phyloP scores from a whole-genome alignment of 2,329 filamentous ascomycete genomes.

The Phaeosphaeriaceae sp. region DNA sequence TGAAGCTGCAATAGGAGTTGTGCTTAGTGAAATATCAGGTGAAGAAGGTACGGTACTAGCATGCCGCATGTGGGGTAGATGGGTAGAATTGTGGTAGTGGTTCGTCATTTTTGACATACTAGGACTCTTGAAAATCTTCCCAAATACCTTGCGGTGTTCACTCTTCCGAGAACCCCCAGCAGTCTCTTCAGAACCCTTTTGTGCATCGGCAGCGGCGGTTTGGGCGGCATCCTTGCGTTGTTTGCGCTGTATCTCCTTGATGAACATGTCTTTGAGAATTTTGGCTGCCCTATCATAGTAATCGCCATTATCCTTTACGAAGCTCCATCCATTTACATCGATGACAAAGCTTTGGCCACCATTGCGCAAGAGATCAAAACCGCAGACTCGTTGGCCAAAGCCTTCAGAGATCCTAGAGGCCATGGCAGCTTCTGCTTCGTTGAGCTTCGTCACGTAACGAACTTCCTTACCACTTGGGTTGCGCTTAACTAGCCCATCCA shows the following conservation, averaged over 20 bases:
- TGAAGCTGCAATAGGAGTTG: slow-evolving; percentile 53
- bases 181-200: slow-evolving; percentile 26
- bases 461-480: slow-evolving; percentile 98
- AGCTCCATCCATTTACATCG: slow-evolving; percentile 99
- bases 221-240: slow-evolving; percentile 53
- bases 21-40: slow-evolving; percentile 53
- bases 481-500: slow-evolving; percentile 91
- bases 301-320: slow-evolving; percentile 98
- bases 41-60: slow-evolving; percentile 50
- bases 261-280: slow-evolving; percentile 87
- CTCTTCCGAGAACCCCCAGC: slow-evolving; percentile 39
- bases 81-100: slow-evolving; percentile 46
- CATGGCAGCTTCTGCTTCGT: slow-evolving; percentile 79
- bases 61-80: slow-evolving; percentile 45
- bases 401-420: slow-evolving; percentile 88
- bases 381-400: slow-evolving; percentile 94
- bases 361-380: slow-evolving; percentile 90
- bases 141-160: slow-evolving; percentile 56
- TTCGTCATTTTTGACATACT: slow-evolving; percentile 66
- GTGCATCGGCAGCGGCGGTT: slow-evolving; percentile 43
- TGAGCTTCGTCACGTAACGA: slow-evolving; percentile 88
- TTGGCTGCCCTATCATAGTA: slow-evolving; percentile 92
- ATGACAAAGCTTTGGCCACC: slow-evolving; percentile 94
- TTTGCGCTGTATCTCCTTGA: slow-evolving; percentile 74
- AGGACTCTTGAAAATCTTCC: slow-evolving; percentile 68